Conservation (phyloP, 164 flowering plant species). For the Warburgia ugandensis region DNA sequence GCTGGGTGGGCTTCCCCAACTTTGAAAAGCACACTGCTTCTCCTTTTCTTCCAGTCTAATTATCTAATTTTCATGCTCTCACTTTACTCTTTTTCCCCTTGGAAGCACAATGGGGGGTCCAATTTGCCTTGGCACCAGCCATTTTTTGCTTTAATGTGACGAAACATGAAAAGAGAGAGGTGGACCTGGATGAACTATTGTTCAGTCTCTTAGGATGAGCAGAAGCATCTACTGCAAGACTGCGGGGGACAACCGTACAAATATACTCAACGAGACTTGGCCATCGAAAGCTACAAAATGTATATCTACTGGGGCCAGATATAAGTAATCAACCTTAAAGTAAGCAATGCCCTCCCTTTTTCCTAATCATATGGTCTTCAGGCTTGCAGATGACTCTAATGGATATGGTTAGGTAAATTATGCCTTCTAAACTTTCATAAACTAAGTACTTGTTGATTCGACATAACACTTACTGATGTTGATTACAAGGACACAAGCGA, state of each 20-base stretch:
- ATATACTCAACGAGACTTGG: background rate
- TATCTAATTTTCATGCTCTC: background rate
- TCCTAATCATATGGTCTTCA: no score
- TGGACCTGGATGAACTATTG: background rate
- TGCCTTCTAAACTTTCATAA: conserved; percentile 1
- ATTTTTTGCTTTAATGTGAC: conserved; percentile 10
- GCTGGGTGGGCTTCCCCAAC: background rate
- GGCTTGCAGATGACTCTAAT: background rate
- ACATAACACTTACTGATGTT: conserved; percentile 1
- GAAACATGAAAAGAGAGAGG: conserved; percentile 9
- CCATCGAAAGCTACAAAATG: background rate
- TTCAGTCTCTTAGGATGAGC: background rate
- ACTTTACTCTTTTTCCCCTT: background rate
- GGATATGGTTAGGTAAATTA: conserved; percentile 3
- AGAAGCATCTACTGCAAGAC: background rate
- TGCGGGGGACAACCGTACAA: background rate
- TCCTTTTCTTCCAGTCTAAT: background rate
- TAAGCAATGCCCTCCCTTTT: conserved; percentile 3
- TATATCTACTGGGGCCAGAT: background rate
- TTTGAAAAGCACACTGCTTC: conserved; percentile 3
- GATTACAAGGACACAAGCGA: background rate
- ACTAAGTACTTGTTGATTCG: background rate
- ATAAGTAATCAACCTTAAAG: background rate
- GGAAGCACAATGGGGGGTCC: conserved; percentile 3
- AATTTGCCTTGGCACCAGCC: background rate